Evolutionary conservation across 306 rosid genomes (phyloP), one percentile per base, ranked within the genome.

Genomic region (Pueraria montana): DNA sequence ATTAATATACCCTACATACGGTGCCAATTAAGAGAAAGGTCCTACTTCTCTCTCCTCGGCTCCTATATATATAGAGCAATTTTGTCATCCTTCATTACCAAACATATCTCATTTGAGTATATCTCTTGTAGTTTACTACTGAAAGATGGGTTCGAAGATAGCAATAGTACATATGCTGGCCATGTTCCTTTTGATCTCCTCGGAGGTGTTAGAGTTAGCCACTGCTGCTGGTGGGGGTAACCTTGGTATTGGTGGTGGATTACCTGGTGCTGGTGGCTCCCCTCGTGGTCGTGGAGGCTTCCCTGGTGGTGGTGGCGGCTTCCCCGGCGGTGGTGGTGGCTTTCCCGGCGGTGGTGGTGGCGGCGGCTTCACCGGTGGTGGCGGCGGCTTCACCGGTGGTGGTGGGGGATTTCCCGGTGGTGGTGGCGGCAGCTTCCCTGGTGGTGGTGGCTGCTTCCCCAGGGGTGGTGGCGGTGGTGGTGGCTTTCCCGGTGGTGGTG

Each of bases 61-160:
- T 27, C 32, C 48, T 80, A 80, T 84, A 84, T 72, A 87, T 81
- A 76, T 21, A 5, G 8, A 6, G 55, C 2, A 20, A 0, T 21
- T 70, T 56, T 27, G 6, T 30, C 72, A 55, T 18, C 62, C 26
- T 55, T 53, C 61, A 53, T 18, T 1, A 7, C 3, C 62, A 55
- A 20, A 55, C 27, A 20, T 55, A 55, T 18, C 23, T 18, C 24
- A 5, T n/a, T 52, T 52, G 59, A 52, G 4, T 49, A 13, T 1
- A 16, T 16, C 7, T 49, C 2, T 50, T 17, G 9, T 50, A 50
- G 58, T 50, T 50, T 50, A 50, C 58, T 50, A 16, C 9, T 17
- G 9, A 50, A 50, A 50, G 21, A 50, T 50, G 58, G 21, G 58
- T 50, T 50, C 45, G 11, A 40, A 40, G 11, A 40, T 40, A 40